Conservation (phyloP, 2,329 filamentous ascomycete genomes). For the Neofusicoccum parvum region DNA sequence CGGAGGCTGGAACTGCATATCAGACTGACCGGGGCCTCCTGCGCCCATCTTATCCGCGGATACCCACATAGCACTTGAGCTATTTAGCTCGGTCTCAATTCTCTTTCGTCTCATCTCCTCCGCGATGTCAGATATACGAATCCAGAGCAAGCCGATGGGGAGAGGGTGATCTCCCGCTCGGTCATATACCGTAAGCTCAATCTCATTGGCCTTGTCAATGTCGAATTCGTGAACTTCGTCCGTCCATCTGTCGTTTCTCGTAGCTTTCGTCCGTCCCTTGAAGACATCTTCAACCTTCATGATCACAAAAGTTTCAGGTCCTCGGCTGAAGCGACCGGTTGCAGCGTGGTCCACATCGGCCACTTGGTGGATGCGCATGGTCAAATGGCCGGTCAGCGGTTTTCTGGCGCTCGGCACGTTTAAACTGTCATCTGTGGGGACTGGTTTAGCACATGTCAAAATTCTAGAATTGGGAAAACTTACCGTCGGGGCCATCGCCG, state of each 20-base stretch:
- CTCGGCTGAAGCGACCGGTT: constrained; percentile 77
- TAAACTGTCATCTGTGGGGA: constrained; percentile 82
- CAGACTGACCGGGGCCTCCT: constrained; percentile 52
- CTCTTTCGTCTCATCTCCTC: constrained; percentile 97
- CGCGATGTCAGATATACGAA: constrained; percentile 93
- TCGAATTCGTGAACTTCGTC: constrained; percentile 89
- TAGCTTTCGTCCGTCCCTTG: constrained; percentile 82
- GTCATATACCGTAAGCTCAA: constrained; percentile 96
- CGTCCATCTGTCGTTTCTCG: constrained; percentile 86
- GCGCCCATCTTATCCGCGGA: constrained; percentile 93
- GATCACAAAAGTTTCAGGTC: constrained; percentile 92
- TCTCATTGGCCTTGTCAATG: constrained; percentile 98
- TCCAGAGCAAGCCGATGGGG: constrained; percentile 94
- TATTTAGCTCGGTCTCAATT: constrained; percentile 94
- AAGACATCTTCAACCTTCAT: constrained; percentile 96
- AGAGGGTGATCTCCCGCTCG: constrained; percentile 83
- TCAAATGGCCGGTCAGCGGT: constrained; percentile 88
- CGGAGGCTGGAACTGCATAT: constrained; percentile 57
- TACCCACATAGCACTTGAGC: constrained; percentile 78
- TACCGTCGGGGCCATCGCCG: constrained; percentile 75
- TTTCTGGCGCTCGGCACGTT: constrained; percentile 94
- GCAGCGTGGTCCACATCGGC: constrained; percentile 94
- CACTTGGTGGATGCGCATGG: constrained; percentile 82
- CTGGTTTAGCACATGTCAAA: constrained; percentile 32
- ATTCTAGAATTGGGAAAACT: constrained; percentile 31